Evolutionary conservation across 192 early-diverging fungal genomes (phyloP), one percentile per base, ranked within the genome.

Genomic region (Backusella luteola): DNA sequence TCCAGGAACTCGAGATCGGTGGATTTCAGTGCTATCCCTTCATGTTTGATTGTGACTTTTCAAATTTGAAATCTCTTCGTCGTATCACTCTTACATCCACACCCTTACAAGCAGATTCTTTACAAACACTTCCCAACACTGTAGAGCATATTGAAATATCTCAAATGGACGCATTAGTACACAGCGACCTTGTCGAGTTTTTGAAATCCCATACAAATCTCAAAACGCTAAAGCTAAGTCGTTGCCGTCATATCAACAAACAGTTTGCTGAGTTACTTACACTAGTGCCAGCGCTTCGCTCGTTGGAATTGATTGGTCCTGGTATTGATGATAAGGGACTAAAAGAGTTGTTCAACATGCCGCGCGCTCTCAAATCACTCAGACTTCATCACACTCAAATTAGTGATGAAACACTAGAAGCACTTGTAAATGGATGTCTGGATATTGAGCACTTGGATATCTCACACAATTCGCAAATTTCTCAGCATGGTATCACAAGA

Each of bases 11-110:
- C 17, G 35, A 69, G 19, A 36, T 69, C n/a, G 67, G 67, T 3
- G 67, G 67, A 21, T 38, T 69, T 6, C 67, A 69, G 36, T 38
- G 67, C 8, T 69, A 38, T 35, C 67, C 67, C 9, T 69, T 69
- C 21, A 69, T 69, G 67, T 69, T 69, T 17, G 67, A 69, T 69
- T 69, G 67, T 39, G 67, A 69, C 38, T 69, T 69, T 19, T 69
- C 35, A 1, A 36, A 36, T 69, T 36, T 69, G 36, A 21, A n/a
- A 34, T 38, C n/a, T 8, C 67, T 69, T 69, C 34, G 19, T n/a
- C 32, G 36, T 21, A 21, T 69, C 15, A 38, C 67, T 0, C 67
- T 69, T 38, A 69, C 35, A n/a, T 21, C 67, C 3, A 69, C 67
- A 21, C 67, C 67, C 4, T 38, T 69, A 21, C 67, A 69, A 69